Conservation (phyloP, 345 rosid species). For the Ceriops zippeliana region DNA sequence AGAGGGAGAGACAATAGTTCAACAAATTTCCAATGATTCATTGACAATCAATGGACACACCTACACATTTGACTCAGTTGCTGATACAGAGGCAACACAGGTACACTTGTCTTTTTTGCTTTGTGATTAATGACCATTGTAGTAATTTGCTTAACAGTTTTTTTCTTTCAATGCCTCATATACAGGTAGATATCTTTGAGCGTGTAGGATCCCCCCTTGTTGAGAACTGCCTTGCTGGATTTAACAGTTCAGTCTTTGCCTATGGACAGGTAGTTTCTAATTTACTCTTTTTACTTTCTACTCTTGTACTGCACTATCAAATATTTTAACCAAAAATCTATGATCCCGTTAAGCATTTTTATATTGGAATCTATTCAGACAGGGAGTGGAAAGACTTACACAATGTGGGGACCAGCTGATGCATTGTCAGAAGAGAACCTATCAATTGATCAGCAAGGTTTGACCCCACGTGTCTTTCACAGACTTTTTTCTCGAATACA, state of each 20-base stretch:
- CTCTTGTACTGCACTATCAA: neutral
- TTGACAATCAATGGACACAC: conserved; percentile 70
- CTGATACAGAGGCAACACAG: conserved; percentile 75
- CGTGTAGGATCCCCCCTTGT: conserved; percentile 89
- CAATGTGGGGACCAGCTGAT: conserved; percentile 97
- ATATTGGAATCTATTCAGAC: conserved; percentile 43
- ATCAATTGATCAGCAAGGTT: conserved; percentile 72
- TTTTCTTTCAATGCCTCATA: neutral
- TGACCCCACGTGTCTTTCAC: conserved; percentile 88
- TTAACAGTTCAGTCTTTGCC: conserved; percentile 97
- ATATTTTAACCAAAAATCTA: neutral
- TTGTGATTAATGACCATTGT: neutral
- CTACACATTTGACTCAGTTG: conserved; percentile 84
- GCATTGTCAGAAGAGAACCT: conserved; percentile 61
- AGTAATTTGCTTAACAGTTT: conserved; percentile 7
- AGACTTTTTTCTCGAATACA: conserved; percentile 72
- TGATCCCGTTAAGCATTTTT: neutral
- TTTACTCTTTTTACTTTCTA: conserved; percentile 1
- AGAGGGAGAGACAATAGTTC: conserved; percentile 64
- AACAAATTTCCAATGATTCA: conserved; percentile 59
- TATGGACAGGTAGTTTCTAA: conserved; percentile 76
- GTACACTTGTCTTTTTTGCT: conserved; percentile 23
- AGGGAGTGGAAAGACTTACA: conserved; percentile 96
- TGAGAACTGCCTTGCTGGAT: conserved; percentile 93
- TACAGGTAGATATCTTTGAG: conserved; percentile 77